phyloP scores from a whole-genome alignment of 805 yeast genomes.

The Hanseniaspora jakobsenii region DNA sequence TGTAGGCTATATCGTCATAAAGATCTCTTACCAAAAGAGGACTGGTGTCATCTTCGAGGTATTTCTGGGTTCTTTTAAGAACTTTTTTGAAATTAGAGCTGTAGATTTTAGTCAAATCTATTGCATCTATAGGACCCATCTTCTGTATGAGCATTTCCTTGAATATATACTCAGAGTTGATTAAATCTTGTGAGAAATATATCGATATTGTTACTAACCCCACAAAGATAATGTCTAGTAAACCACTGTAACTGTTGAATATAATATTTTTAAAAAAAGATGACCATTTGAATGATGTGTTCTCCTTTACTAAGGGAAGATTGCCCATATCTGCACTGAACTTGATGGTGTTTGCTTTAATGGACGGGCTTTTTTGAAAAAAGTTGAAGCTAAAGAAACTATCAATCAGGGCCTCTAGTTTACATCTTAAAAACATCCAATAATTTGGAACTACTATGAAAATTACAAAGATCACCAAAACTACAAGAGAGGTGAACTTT shows the following conservation, averaged over 20 bases:
- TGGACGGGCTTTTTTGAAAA: background rate
- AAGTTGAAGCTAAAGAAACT: background rate
- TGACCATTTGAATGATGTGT: background rate
- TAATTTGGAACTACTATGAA: slow-evolving; percentile 10
- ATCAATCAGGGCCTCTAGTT: slow-evolving; percentile 3
- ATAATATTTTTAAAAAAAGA: background rate
- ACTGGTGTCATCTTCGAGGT: too few species aligned
- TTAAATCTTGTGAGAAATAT: slow-evolving; percentile 57
- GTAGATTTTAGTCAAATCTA: too few species aligned
- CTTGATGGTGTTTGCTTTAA: background rate
- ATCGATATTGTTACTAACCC: slow-evolving; percentile 35
- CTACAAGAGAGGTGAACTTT: background rate
- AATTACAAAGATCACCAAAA: background rate
- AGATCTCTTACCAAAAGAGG: too few species aligned
- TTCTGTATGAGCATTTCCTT: slow-evolving; percentile 42
- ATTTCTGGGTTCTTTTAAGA: too few species aligned
- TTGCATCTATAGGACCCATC: slow-evolving; percentile 37
- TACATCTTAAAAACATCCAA: slow-evolving; percentile 16
- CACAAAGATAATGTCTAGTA: slow-evolving; percentile 27
- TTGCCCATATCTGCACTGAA: too few species aligned
- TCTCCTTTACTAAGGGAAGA: too few species aligned
- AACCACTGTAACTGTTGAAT: slow-evolving; percentile 17
- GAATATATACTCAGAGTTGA: slow-evolving; percentile 58
- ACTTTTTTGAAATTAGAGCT: too few species aligned
- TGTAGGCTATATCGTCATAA: too few species aligned